Evolutionary conservation across 768 basidiomycete genomes (phyloP).

Genomic region (Lactarius trivialis): DNA sequence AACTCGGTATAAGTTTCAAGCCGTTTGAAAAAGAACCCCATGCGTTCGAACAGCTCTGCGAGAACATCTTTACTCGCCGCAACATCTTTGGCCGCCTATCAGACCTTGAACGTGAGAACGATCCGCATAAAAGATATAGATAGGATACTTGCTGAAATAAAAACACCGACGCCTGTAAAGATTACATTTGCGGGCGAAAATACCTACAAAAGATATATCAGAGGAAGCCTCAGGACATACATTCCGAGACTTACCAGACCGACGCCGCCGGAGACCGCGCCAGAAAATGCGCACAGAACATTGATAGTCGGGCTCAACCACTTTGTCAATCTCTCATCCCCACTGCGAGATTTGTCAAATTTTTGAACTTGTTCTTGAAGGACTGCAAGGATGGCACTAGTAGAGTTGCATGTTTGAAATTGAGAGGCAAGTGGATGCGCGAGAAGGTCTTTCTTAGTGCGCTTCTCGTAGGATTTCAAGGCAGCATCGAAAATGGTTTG

Average conservation of each 20-base stretch:
- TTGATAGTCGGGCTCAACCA: too few species aligned
- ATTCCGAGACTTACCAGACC: neutral
- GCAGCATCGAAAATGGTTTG: too few species aligned
- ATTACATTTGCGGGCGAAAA: neutral
- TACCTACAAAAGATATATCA: neutral
- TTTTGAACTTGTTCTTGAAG: too few species aligned
- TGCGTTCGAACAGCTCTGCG: neutral
- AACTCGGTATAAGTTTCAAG: neutral
- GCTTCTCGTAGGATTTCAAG: too few species aligned
- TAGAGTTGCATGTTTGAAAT: neutral
- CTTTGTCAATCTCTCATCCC: too few species aligned
- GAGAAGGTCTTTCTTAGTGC: neutral
- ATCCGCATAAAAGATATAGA: neutral
- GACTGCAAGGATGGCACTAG: neutral
- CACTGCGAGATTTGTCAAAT: too few species aligned
- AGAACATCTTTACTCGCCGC: neutral
- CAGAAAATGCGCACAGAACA: neutral
- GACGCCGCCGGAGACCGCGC: neutral
- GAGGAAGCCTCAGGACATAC: too few species aligned
- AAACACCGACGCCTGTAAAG: neutral
- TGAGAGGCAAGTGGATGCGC: neutral
- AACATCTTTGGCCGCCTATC: neutral
- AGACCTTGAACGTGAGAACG: neutral
- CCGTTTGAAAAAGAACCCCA: neutral
- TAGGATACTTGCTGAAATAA: neutral